Evolutionary conservation across 176 grass and related monocot species (phyloP), one percentile per base, ranked within the genome.

Genomic region (Oropetium thomaeum): DNA sequence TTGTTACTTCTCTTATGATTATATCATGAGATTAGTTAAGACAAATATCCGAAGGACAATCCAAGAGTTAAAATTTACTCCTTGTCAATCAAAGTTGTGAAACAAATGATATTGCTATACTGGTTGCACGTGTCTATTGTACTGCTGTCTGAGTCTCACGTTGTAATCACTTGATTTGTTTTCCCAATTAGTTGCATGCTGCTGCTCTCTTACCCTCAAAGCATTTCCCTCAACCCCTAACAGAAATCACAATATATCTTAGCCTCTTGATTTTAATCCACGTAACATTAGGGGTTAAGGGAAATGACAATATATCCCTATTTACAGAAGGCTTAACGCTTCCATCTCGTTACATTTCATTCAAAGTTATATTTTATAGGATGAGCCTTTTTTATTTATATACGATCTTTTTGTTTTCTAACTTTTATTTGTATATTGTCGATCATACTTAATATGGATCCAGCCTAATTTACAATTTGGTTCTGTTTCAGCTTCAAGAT

Each of bases 401-500:
- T 61, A n/a, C n/a, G 7, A 67, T 62, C n/a, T 19, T 49, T 79
- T 49, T 16, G 15, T 28, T 78, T 67, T 27, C 6, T 33, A 52
- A 68, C 20, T 45, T 33, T 74, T 22, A 29, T 86, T 85, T 74
- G 42, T 63, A 11, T 34, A 42, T 62, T 55, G 32, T 63, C 41
- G 62, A 54, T 75, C 14, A 43, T 69, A 52, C 63, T 81, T 35
- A 51, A 75, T 33, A 73, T 42, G 44, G 4, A 13, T 52, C 17
- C 32, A 44, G 66, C 26, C 47, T 43, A 12, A 41, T 37, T 17
- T 57, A 73, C 42, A 34, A n/a, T 80, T 52, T 73, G 31, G 45
- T 86, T 71, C 22, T 80, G 70, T 66, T 84, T 87, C 79, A 98
- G 96, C 84, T 98, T 78, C 91, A 98, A 98, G 96, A 98, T 90